These are phyloP conservation scores for Saksenaea oblongispora DNA, from an alignment of 371 early-diverging fungal genomes.

Conservation along the genomic window DNA sequence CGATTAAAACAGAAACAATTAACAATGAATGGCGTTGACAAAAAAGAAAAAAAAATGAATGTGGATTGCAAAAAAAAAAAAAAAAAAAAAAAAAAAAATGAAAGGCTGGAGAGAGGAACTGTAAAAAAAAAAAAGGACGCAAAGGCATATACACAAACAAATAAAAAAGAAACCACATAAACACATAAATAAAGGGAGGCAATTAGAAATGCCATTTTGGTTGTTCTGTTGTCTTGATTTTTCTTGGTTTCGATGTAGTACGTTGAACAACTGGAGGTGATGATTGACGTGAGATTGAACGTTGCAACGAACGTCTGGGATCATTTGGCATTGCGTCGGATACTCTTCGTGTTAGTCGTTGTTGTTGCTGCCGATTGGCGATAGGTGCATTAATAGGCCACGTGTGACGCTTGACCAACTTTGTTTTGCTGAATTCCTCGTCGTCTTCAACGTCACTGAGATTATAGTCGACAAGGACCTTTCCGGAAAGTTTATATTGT, in stretches of 20 bases:
- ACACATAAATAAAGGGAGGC: background rate
- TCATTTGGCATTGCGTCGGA: background rate
- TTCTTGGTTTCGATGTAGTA: conserved; percentile 9
- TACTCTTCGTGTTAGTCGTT: conserved; percentile 1
- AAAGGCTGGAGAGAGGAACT: background rate
- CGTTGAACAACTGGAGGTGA: conserved; percentile 3
- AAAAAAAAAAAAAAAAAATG: background rate
- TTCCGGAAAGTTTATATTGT: conserved; percentile 27
- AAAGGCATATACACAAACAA: conserved; percentile 5
- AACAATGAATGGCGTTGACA: background rate
- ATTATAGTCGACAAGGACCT: conserved; percentile 17
- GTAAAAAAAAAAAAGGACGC: background rate
- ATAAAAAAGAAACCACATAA: background rate
- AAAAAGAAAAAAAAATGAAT: background rate
- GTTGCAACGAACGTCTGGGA: background rate
- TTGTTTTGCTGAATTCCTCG: conserved; percentile 13
- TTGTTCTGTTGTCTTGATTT: conserved; percentile 19
- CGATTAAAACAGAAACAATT: background rate
- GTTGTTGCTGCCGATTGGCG: background rate
- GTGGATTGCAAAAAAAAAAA: background rate
- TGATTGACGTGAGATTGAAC: background rate
- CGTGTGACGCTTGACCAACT: background rate
- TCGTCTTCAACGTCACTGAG: conserved; percentile 1
- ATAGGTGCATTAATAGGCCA: background rate
- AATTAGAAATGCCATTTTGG: conserved; percentile 32